Conservation (phyloP, 106 monocot genomes). For the Ottelia alismoides region DNA sequence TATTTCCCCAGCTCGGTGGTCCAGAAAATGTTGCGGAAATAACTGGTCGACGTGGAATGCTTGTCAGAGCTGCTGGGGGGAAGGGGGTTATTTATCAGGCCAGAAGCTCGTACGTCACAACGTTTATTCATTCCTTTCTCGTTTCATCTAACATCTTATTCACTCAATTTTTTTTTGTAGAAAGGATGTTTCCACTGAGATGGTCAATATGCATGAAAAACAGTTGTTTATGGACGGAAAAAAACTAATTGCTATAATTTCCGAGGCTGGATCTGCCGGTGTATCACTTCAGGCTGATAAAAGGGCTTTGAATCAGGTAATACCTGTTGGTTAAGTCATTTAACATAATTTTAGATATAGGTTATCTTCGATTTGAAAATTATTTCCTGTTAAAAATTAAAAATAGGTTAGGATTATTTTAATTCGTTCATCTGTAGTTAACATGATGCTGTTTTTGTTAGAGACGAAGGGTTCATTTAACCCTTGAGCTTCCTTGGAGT, state of each 20-base stretch:
- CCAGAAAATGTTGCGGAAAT: conserved; percentile 97
- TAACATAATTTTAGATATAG: too few species aligned
- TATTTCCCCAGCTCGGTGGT: conserved; percentile 64
- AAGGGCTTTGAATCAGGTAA: conserved; percentile 86
- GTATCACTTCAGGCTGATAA: conserved; percentile 97
- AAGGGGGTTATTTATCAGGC: conserved; percentile 97
- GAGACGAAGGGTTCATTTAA: conserved; percentile 92
- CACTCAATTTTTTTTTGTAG: conserved; percentile 16
- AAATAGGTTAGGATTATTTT: too few species aligned
- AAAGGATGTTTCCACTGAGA: conserved; percentile 93
- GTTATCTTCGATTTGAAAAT: too few species aligned
- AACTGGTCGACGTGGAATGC: conserved; percentile 97
- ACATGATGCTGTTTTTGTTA: conserved; percentile 18
- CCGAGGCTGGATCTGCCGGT: conserved; percentile 99
- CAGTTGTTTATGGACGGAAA: conserved; percentile 95
- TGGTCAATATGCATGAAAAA: conserved; percentile 99
- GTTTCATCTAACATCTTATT: neutral
- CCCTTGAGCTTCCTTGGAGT: conserved; percentile 99
- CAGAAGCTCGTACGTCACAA: conserved; percentile 59
- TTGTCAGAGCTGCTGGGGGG: conserved; percentile 72
- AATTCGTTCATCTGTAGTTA: neutral
- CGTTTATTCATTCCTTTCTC: conserved; percentile 6
- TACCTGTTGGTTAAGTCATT: too few species aligned
- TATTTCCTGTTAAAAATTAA: too few species aligned
- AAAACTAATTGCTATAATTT: conserved; percentile 86